phyloP scores from a whole-genome alignment of 805 yeast species.

The Schwanniomyces occidentalis region DNA sequence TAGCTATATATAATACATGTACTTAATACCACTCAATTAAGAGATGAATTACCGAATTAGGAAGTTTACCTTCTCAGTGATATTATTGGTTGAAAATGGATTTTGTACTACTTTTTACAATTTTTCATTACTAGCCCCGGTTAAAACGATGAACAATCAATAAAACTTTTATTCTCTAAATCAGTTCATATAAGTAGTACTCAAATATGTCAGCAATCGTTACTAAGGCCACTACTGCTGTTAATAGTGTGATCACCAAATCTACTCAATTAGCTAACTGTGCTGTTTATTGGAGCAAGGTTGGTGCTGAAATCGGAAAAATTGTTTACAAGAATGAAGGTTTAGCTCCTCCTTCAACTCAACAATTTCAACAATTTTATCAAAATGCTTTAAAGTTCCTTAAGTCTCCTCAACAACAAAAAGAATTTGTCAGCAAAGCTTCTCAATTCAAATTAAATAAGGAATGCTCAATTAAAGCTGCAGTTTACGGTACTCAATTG shows the following conservation, averaged over 20 bases:
- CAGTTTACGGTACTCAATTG: slow-evolving; percentile 78
- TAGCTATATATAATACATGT: not conserved
- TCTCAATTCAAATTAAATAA: slow-evolving; percentile 49
- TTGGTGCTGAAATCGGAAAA: slow-evolving; percentile 62
- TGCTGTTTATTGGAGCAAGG: slow-evolving; percentile 81
- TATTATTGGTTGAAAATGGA: slow-evolving; percentile 13
- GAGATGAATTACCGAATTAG: slow-evolving; percentile 19
- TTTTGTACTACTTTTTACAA: slow-evolving; percentile 8
- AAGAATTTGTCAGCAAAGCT: slow-evolving; percentile 48
- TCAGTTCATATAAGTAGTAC: no score
- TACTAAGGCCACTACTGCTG: slow-evolving; percentile 39
- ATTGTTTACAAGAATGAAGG: slow-evolving; percentile 90
- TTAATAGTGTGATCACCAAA: slow-evolving; percentile 36
- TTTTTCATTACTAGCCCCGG: no score
- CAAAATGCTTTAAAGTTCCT: slow-evolving; percentile 38
- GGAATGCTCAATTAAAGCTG: slow-evolving; percentile 62
- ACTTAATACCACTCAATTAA: not conserved
- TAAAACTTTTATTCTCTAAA: slow-evolving; percentile 9
- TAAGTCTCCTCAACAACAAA: slow-evolving; percentile 54
- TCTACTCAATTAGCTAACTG: slow-evolving; percentile 45
- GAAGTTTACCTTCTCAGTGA: slow-evolving; percentile 19
- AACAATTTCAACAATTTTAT: slow-evolving; percentile 78
- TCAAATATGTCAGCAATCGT: slow-evolving; percentile 44
- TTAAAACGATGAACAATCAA: slow-evolving; percentile 4
- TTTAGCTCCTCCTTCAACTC: slow-evolving; percentile 82